These are phyloP conservation scores for Lepidium sativum DNA, from an alignment of 345 rosid species.

Conservation along the genomic window DNA sequence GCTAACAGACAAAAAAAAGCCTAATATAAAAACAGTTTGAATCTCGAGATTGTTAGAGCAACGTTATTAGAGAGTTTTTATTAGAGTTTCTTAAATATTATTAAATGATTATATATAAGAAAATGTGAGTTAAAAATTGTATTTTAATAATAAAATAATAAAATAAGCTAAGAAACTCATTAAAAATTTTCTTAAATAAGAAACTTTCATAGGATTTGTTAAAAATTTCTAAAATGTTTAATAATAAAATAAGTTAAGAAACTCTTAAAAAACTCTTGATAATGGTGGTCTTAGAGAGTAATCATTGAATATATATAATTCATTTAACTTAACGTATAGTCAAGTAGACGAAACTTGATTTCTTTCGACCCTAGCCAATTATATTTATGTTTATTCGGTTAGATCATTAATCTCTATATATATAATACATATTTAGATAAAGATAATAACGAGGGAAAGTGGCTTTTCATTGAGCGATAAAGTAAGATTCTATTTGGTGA, in stretches of 20 bases:
- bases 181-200: too few relatives aligned
- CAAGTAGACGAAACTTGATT: background rate
- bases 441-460: background rate
- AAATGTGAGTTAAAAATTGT: too few relatives aligned
- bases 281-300: too few relatives aligned
- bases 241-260: too few relatives aligned
- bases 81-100: too few relatives aligned
- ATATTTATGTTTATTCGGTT: background rate
- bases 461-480: constrained; percentile 1
- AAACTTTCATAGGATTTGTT: too few relatives aligned
- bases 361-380: background rate
- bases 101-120: too few relatives aligned
- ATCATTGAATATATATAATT: background rate
- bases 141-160: too few relatives aligned
- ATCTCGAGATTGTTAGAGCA: background rate
- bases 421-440: background rate
- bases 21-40: background rate
- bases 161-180: too few relatives aligned
- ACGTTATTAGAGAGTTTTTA: too few relatives aligned
- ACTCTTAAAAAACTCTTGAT: too few relatives aligned
- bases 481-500: background rate
- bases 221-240: too few relatives aligned
- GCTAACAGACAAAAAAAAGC: background rate
- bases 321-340: background rate
- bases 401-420: background rate